Percentiles rank a stretch among this genome's conserved stretches.
Conservation (phyloP, 2,329 filamentous ascomycete genomes). For the Calonectria pseudoturangicola region DNA sequence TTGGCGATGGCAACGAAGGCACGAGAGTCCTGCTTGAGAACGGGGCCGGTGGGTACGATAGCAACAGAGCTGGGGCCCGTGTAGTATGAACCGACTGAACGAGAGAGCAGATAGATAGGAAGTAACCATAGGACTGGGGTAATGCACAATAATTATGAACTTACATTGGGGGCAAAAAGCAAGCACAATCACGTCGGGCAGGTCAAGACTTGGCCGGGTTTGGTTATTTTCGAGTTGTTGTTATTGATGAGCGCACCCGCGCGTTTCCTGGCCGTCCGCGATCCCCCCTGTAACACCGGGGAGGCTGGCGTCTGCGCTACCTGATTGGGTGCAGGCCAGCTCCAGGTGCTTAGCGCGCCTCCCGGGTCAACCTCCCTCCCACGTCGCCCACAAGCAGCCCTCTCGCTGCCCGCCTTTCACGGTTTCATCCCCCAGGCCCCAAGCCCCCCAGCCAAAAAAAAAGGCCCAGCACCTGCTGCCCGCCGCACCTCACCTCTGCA, state of each 20-base stretch:
- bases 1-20: background rate
- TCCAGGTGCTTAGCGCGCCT: constrained; percentile 50
- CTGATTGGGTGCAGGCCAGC: constrained; percentile 49
- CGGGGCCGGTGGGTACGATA: background rate
- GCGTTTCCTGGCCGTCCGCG: constrained; percentile 56
- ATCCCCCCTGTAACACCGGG: constrained; percentile 48
- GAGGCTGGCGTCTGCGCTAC: constrained; percentile 30
- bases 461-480: constrained; percentile 40
- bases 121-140: background rate
- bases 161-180: constrained; percentile 1
- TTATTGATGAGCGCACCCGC: constrained; percentile 52
- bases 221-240: constrained; percentile 54
- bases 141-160: constrained; percentile 10
- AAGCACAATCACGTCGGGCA: constrained; percentile 2
- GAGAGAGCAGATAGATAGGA: background rate
- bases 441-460: constrained; percentile 35
- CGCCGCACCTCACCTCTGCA: constrained; percentile 26
- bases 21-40: background rate
- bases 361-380: constrained; percentile 56
- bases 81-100: background rate
- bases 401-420: constrained; percentile 49
- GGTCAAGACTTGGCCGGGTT: constrained; percentile 21
- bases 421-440: constrained; percentile 39
- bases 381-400: constrained; percentile 52
- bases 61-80: background rate